Conservation (phyloP, 192 early-diverging fungal genomes). For the Glomus cerebriforme region DNA sequence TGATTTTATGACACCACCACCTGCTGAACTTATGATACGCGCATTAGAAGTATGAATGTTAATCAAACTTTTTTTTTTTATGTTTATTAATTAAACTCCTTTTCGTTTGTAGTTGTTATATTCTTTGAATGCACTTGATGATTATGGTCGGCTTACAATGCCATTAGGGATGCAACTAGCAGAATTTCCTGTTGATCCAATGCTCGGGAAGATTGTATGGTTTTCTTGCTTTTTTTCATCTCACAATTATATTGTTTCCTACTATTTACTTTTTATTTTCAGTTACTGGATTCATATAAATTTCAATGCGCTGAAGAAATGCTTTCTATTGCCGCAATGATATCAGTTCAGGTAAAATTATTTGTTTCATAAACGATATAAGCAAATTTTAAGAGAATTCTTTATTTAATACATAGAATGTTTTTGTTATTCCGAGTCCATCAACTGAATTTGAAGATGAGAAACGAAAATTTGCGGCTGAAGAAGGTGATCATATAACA, state of each 20-base stretch:
- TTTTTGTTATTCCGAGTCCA: conserved; percentile 47
- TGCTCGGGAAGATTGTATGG: conserved; percentile 64
- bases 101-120: conserved; percentile 55
- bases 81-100: not conserved
- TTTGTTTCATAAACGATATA: not conserved
- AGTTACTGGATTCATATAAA: conserved; percentile 60
- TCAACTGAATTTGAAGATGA: conserved; percentile 52
- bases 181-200: conserved; percentile 76
- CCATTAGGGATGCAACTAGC: conserved; percentile 70
- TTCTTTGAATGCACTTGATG: conserved; percentile 72
- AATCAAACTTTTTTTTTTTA: not conserved
- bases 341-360: conserved; percentile 66
- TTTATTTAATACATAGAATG: conserved; percentile 34
- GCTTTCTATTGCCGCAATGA: conserved; percentile 77
- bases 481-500: conserved; percentile 73
- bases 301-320: conserved; percentile 75
- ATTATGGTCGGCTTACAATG: conserved; percentile 67
- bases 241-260: not conserved
- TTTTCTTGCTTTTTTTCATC: not conserved
- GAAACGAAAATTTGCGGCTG: conserved; percentile 69
- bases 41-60: conserved; percentile 57
- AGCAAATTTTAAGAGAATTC: not conserved
- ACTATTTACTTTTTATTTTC: not conserved
- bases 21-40: conserved; percentile 67
- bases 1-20: conserved; percentile 77